Evolutionary conservation across 208 protist genomes (phyloP), one percentile per base, ranked within the genome.

Genomic region (Acanthamoeba polyphaga): DNA sequence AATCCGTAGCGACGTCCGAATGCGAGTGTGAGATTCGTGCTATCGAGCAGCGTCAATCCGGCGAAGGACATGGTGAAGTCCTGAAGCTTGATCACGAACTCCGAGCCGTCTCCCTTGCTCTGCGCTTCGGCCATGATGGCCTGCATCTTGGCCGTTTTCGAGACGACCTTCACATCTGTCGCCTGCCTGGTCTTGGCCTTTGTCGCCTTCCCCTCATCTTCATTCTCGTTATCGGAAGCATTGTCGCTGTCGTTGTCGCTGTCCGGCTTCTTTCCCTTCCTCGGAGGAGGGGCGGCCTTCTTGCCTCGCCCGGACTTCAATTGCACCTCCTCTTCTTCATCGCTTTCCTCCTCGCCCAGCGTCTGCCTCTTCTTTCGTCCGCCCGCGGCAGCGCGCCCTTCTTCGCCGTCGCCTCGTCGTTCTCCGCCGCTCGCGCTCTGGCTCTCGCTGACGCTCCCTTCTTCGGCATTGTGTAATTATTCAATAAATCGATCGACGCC

Each of bases 1-100:
- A 99, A 97, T 78, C 99, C 99, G 97, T 99, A 99, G 95, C 99
- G 98, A 27, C 98, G 98, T 0, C 99, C 99, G 49, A 97, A 98
- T 15, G 90, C 84, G 2, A 98, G 24, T 17, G 91, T 95, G 19
- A 98, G 85, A 58, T 76, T 93, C 29, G 96, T 89, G 76, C 97
- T 95, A 0, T 91, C 22, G 24, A 96, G 68, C 19, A 97, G 93
- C 46, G 60, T 85, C 49, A 92, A 92, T 53, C 96, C 96, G 49
- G 94, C 96, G 19, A 97, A 82, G 19, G 88, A 91, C 29, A 98
- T 78, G 53, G 29, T 62, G 58, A 98, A 96, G 82, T 96, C 88
- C 46, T 90, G n/a, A 5, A 97, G 68, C 49, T 93, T 95, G 53
- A 98, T 94, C 10, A 97, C 96, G 78, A 87, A 90, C 92, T 90